These are phyloP conservation scores for Malassezia equina DNA, from an alignment of 1,284 basidiomycete genomes.

Conservation along the genomic window DNA sequence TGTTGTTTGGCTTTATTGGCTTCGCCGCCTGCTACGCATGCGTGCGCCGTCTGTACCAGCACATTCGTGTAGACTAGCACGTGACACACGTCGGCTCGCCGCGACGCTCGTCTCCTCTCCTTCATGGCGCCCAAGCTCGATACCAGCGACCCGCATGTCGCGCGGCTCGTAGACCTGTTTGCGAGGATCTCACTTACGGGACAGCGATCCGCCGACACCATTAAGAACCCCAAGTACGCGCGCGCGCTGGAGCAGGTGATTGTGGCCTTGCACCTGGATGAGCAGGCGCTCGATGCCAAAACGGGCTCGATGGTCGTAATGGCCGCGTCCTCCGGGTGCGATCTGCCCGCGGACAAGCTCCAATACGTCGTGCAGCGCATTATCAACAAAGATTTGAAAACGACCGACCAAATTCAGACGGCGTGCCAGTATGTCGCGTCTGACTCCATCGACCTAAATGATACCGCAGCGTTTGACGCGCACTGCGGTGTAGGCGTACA, in stretches of 20 bases:
- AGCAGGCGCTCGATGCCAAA: constrained; percentile 62
- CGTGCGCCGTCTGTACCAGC: constrained; percentile 31
- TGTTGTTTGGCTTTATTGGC: constrained; percentile 58
- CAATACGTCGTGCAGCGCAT: constrained; percentile 63
- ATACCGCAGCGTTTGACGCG: constrained; percentile 61
- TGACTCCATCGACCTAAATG: constrained; percentile 55
- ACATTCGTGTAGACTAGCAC: constrained; percentile 36
- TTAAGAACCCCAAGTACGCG: constrained; percentile 39
- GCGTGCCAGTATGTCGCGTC: constrained; percentile 62
- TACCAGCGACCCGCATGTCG: constrained; percentile 51
- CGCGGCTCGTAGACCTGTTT: constrained; percentile 60
- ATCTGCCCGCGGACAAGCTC: constrained; percentile 58
- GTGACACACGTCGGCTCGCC: not conserved
- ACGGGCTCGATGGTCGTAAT: constrained; percentile 64
- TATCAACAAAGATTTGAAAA: constrained; percentile 63
- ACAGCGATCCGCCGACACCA: constrained; percentile 64
- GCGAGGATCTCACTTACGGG: constrained; percentile 67
- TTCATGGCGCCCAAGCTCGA: constrained; percentile 54
- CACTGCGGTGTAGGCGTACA: constrained; percentile 73
- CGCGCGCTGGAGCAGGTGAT: constrained; percentile 62
- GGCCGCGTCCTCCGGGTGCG: constrained; percentile 55
- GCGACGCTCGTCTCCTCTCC: not conserved
- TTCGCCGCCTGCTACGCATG: constrained; percentile 32
- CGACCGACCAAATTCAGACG: constrained; percentile 67
- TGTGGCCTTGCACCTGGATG: constrained; percentile 46